Percentiles rank a stretch among this genome's conserved stretches.
Evolutionary conservation across 2,329 filamentous ascomycete species (phyloP).

Genomic region (Malbranchea cinnamomea): DNA sequence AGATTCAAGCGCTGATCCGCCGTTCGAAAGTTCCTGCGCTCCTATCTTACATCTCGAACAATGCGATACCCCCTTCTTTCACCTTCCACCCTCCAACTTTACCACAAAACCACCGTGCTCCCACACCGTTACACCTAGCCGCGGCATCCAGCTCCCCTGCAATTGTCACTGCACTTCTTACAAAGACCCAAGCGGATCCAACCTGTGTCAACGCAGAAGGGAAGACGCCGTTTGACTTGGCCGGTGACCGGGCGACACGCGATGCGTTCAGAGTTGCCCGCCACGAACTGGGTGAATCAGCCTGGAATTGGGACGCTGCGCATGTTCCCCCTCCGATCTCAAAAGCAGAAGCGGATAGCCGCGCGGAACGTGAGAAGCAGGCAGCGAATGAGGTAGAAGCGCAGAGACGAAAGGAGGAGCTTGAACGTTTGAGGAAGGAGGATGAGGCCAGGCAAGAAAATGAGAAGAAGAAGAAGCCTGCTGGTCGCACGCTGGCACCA

Average conservation of each 20-base stretch:
- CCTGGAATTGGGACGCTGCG: slow-evolving; percentile 65
- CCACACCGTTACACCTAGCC: slow-evolving; percentile 73
- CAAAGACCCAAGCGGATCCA: slow-evolving; percentile 62
- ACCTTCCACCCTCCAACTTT: slow-evolving; percentile 54
- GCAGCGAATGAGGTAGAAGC: slow-evolving; percentile 55
- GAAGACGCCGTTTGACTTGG: slow-evolving; percentile 75
- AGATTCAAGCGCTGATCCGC: slow-evolving; percentile 74
- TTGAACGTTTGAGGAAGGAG: slow-evolving; percentile 55
- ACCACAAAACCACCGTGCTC: slow-evolving; percentile 60
- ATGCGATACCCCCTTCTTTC: slow-evolving; percentile 57
- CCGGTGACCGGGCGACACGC: slow-evolving; percentile 69
- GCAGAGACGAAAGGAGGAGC: slow-evolving; percentile 56
- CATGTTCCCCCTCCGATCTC: slow-evolving; percentile 58
- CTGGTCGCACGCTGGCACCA: slow-evolving; percentile 42
- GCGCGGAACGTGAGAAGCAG: slow-evolving; percentile 54
- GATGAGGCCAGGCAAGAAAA: slow-evolving; percentile 29
- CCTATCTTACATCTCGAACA: slow-evolving; percentile 67
- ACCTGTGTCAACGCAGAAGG: slow-evolving; percentile 55
- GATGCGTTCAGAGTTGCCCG: slow-evolving; percentile 87
- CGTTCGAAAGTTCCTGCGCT: slow-evolving; percentile 81
- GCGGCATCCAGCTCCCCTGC: slow-evolving; percentile 65
- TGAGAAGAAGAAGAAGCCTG: slow-evolving; percentile 35
- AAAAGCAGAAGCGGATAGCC: slow-evolving; percentile 53
- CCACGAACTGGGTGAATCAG: slow-evolving; percentile 59
- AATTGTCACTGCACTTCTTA: slow-evolving; percentile 61